Conservation (phyloP, 129 eudicot genomes). For the Flaveria sonorensis region DNA sequence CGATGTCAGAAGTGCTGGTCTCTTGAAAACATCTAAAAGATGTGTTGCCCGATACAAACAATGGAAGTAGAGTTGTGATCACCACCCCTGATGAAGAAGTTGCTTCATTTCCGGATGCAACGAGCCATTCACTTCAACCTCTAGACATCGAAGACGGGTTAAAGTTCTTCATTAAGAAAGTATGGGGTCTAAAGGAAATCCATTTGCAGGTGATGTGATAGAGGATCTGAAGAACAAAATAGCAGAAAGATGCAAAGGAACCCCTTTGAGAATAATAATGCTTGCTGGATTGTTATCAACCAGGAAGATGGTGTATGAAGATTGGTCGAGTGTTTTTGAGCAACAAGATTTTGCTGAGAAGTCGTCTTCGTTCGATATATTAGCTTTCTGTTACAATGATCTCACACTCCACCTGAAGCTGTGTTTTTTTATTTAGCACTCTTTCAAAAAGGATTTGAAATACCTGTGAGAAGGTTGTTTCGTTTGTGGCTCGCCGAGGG, state of each 20-base stretch:
- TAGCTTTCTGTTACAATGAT: constrained; percentile 35
- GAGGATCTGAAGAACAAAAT: constrained; percentile 30
- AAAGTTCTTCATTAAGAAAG: constrained; percentile 24
- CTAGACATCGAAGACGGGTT: constrained; percentile 32
- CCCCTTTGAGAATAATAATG: constrained; percentile 32
- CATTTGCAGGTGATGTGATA: constrained; percentile 23
- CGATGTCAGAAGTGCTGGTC: constrained; percentile 31
- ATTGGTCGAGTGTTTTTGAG: constrained; percentile 34
- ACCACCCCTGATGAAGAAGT: constrained; percentile 40
- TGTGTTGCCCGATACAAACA: constrained; percentile 30
- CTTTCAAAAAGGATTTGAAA: constrained; percentile 34
- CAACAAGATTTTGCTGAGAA: constrained; percentile 11
- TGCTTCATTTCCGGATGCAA: constrained; percentile 14
- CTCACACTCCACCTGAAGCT: constrained; percentile 37
- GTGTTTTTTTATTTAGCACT: constrained; percentile 40
- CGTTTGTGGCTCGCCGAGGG: constrained; percentile 54
- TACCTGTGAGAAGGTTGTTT: constrained; percentile 38
- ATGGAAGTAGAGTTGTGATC: constrained; percentile 48
- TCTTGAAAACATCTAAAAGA: constrained; percentile 23
- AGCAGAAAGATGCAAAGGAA: constrained; percentile 43
- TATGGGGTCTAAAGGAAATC: constrained; percentile 25
- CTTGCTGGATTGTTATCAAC: constrained; percentile 45
- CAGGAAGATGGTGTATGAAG: background rate
- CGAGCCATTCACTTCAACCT: constrained; percentile 15
- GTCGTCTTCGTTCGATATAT: constrained; percentile 23